phyloP scores from a whole-genome alignment of 2,329 filamentous ascomycete genomes.

The Monosporascus sp. region DNA sequence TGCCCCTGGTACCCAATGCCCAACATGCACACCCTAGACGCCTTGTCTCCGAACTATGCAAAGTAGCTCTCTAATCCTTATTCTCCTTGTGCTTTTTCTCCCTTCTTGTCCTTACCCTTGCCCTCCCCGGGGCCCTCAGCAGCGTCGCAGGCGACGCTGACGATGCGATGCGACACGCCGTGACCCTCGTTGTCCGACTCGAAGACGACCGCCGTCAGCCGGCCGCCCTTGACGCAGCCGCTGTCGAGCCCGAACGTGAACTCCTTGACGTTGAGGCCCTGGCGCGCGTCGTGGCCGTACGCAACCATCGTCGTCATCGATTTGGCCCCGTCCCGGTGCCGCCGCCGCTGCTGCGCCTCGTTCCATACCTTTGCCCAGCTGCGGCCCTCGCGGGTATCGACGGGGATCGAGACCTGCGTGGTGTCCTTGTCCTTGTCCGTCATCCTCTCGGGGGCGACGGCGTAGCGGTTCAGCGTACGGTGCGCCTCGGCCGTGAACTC shows the following conservation, averaged over 20 bases:
- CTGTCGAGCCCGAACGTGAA: slow-evolving; percentile 85
- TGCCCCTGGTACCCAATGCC: too few species aligned
- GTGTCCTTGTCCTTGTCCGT: slow-evolving; percentile 1
- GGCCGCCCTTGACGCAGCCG: slow-evolving; percentile 70
- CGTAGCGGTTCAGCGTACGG: slow-evolving; percentile 17
- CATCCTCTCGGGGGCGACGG: neutral
- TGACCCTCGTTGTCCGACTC: slow-evolving; percentile 38
- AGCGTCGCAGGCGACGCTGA: slow-evolving; percentile 14
- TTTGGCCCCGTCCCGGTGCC: slow-evolving; percentile 12
- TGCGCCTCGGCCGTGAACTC: slow-evolving; percentile 9
- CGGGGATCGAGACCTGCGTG: slow-evolving; percentile 22
- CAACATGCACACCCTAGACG: too few species aligned
- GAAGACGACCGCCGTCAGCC: slow-evolving; percentile 73
- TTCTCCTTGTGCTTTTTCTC: neutral
- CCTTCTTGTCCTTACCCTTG: slow-evolving; percentile 3
- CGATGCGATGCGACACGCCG: slow-evolving; percentile 13
- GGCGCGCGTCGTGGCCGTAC: slow-evolving; percentile 81
- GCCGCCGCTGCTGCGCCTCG: slow-evolving; percentile 35
- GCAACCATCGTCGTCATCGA: slow-evolving; percentile 58
- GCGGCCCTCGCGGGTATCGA: slow-evolving; percentile 46
- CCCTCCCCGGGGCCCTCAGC: neutral
- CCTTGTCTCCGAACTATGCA: too few species aligned
- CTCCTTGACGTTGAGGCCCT: slow-evolving; percentile 53
- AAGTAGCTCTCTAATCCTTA: neutral
- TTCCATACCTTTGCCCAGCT: slow-evolving; percentile 66